Conservation (phyloP, 163 green algal genomes). For the Scenedesmus sp. region DNA sequence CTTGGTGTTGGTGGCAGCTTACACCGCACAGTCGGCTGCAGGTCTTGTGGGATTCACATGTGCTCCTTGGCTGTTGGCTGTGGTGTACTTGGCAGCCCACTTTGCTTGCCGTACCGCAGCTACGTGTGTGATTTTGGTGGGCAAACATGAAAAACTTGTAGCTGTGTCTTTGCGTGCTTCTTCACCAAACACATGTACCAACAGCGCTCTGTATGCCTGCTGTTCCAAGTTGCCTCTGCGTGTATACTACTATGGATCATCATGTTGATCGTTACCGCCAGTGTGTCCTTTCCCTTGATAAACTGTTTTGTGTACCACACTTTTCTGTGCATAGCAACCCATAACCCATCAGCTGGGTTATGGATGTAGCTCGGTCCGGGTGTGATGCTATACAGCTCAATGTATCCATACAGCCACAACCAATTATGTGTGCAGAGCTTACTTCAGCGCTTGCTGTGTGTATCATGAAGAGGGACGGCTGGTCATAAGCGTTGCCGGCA, state of each 20-base stretch:
- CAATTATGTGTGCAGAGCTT: neutral
- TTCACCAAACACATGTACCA: neutral
- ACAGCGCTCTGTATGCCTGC: neutral
- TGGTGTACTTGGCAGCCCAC: too few relatives aligned
- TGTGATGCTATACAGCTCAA: neutral
- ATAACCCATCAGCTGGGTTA: neutral
- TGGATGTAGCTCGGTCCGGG: neutral
- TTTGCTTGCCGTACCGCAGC: neutral
- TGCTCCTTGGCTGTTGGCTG: too few relatives aligned
- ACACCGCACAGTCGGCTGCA: neutral
- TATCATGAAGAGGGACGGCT: neutral
- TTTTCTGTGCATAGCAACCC: constrained; percentile 4
- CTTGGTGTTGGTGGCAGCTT: neutral
- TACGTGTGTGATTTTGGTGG: neutral
- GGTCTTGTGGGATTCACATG: neutral
- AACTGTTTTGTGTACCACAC: neutral
- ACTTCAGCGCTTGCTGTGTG: neutral
- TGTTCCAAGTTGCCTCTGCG: neutral
- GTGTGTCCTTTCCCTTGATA: neutral
- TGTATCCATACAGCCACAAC: neutral
- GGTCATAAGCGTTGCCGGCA: neutral
- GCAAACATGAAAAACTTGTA: neutral
- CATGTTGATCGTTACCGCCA: neutral
- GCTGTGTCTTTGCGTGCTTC: neutral
- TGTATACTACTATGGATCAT: constrained; percentile 1